A percentile compares a stretch with the other conserved stretches of the same genome.
These are phyloP conservation scores for Physcia stellaris DNA, from an alignment of 495 filamentous ascomycete genomes.

Conservation along the genomic window DNA sequence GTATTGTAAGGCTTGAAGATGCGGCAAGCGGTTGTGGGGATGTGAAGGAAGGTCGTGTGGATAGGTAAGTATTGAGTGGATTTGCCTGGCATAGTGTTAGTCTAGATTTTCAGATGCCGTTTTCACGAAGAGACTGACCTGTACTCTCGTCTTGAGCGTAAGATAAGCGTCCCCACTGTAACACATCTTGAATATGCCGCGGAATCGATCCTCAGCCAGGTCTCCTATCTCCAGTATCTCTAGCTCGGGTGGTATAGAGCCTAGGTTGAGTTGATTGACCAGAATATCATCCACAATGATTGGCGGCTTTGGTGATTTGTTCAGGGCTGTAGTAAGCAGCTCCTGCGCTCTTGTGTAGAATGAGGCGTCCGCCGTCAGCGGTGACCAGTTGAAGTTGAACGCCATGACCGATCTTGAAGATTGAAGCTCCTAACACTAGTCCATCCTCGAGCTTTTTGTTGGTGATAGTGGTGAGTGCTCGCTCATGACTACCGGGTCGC, in stretches of 20 bases:
- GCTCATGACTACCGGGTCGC: no score
- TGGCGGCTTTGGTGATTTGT: conserved; percentile 95
- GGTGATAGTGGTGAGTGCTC: no score
- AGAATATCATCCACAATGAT: conserved; percentile 99
- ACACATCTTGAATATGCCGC: conserved; percentile 98
- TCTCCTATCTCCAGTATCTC: conserved; percentile 97
- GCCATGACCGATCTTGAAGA: conserved; percentile 65
- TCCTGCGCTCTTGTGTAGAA: conserved; percentile 88
- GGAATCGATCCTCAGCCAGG: conserved; percentile 89
- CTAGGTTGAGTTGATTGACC: conserved; percentile 93
- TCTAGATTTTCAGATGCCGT: background rate
- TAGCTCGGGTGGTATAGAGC: conserved; percentile 77
- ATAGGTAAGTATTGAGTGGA: conserved; percentile 88
- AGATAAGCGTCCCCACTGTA: conserved; percentile 91
- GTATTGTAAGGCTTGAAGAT: conserved; percentile 85
- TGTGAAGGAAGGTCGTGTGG: conserved; percentile 78
- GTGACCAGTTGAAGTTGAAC: conserved; percentile 99
- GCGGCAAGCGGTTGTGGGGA: conserved; percentile 90
- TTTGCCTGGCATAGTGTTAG: conserved; percentile 47
- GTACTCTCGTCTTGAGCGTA: conserved; percentile 86
- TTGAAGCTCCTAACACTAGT: no score
- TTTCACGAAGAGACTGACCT: conserved; percentile 35
- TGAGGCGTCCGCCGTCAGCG: conserved; percentile 79
- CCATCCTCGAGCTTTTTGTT: no score
- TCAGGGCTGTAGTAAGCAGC: conserved; percentile 84